A percentile compares a stretch with the other conserved stretches of the same genome.
phyloP scores from a whole-genome alignment of 169 alveolate species.

The Cryptosporidium muris region DNA sequence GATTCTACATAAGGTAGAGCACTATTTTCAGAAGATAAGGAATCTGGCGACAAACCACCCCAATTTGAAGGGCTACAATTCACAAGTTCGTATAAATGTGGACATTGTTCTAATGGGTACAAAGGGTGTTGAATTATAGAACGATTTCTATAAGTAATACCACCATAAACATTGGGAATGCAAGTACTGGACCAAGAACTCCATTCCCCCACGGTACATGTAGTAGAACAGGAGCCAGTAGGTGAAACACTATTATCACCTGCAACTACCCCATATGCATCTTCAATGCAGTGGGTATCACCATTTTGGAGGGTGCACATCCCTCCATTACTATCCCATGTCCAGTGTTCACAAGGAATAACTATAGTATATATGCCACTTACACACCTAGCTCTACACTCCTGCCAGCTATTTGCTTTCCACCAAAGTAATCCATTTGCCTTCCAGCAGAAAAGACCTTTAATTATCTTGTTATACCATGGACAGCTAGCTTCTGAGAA shows the following conservation, averaged over 20 bases:
- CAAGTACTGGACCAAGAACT: conserved; percentile 41
- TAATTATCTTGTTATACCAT: conserved; percentile 14
- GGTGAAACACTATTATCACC: conserved; percentile 10
- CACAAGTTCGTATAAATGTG: conserved; percentile 54
- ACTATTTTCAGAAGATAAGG: conserved; percentile 24
- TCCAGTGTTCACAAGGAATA: conserved; percentile 13
- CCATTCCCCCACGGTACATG: conserved; percentile 65
- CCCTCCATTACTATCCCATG: conserved; percentile 65
- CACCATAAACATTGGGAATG: conserved; percentile 63
- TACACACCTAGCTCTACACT: conserved; percentile 59
- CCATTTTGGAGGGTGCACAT: conserved; percentile 56
- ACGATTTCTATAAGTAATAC: conserved; percentile 48
- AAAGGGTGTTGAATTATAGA: conserved; percentile 10
- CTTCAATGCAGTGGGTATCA: conserved; percentile 15
- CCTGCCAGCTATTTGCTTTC: conserved; percentile 66
- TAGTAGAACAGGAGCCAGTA: conserved; percentile 59
- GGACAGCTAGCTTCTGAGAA: background rate
- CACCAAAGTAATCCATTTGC: conserved; percentile 66
- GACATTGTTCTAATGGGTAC: conserved; percentile 60
- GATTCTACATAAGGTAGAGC: conserved; percentile 14
- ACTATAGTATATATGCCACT: conserved; percentile 21
- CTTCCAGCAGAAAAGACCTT: conserved; percentile 8
- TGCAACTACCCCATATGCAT: background rate
- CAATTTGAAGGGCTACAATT: conserved; percentile 50
- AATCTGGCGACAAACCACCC: conserved; percentile 18